A percentile compares a stretch with the other conserved stretches of the same genome.
Conservation (phyloP, 1,284 basidiomycete species). For the Inonotus hispidus region DNA sequence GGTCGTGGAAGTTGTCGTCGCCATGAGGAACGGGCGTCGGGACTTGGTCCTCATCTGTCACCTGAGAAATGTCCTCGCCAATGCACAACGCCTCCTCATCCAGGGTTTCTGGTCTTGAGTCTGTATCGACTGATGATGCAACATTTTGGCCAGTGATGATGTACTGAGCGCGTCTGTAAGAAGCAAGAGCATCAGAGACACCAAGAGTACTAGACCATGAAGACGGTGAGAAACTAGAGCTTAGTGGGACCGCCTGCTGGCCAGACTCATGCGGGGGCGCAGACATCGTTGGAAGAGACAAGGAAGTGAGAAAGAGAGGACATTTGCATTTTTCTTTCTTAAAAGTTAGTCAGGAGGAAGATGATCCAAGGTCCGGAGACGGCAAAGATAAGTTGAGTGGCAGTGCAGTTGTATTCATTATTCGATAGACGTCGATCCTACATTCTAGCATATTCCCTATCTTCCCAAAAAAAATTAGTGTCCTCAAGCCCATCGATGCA, state of each 20-base stretch:
- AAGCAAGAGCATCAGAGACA: slow-evolving; percentile 46
- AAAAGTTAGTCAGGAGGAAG: background rate
- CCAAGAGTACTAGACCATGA: slow-evolving; percentile 43
- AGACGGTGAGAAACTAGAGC: slow-evolving; percentile 44
- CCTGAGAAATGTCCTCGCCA: slow-evolving; percentile 22
- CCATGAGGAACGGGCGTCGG: slow-evolving; percentile 22
- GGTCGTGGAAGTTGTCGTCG: slow-evolving; percentile 32
- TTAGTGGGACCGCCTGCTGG: slow-evolving; percentile 19
- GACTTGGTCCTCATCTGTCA: slow-evolving; percentile 27
- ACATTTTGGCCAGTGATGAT: slow-evolving; percentile 55
- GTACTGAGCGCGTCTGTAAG: slow-evolving; percentile 57
- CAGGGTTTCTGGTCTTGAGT: slow-evolving; percentile 33
- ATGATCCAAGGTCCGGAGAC: background rate
- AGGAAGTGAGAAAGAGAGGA: background rate
- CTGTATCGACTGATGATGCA: slow-evolving; percentile 37
- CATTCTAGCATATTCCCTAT: background rate
- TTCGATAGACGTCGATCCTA: background rate
- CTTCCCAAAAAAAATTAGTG: background rate
- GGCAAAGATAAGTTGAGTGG: background rate
- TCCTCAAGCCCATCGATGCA: too few relatives aligned
- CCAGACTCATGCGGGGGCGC: background rate
- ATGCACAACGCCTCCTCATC: slow-evolving; percentile 31
- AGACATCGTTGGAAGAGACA: background rate
- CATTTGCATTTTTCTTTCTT: too few relatives aligned
- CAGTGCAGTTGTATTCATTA: background rate